Conservation (phyloP, 306 rosid species). For the Cicer bijugum region DNA sequence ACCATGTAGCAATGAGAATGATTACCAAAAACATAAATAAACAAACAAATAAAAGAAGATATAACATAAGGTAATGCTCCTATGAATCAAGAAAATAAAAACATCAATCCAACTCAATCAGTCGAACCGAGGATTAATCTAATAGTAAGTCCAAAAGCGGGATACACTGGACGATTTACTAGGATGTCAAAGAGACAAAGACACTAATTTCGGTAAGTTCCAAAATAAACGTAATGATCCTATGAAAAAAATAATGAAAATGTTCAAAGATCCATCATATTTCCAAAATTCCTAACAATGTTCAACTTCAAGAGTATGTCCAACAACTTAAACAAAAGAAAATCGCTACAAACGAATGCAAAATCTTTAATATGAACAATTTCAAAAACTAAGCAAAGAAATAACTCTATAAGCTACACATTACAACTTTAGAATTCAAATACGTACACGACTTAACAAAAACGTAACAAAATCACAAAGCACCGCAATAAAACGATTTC, state of each 20-base stretch:
- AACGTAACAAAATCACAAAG: neutral
- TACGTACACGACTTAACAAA: conserved; percentile 20
- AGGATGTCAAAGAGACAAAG: too few relatives aligned
- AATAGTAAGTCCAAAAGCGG: too few relatives aligned
- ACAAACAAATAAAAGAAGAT: neutral
- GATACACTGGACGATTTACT: too few relatives aligned
- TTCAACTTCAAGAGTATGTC: neutral
- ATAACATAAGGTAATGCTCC: neutral
- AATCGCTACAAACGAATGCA: conserved; percentile 30
- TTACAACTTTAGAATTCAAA: neutral
- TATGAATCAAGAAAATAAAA: neutral
- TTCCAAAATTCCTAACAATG: conserved; percentile 13
- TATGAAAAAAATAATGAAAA: neutral
- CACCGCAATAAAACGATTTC: conserved; percentile 8
- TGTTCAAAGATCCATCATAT: neutral
- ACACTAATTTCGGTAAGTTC: too few relatives aligned
- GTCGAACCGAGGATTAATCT: too few relatives aligned
- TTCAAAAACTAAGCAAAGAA: conserved; percentile 7
- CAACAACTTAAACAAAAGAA: conserved; percentile 2
- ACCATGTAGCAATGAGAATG: conserved; percentile 2
- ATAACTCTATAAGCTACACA: neutral
- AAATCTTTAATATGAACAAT: neutral
- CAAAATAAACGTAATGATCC: neutral
- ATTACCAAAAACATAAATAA: conserved; percentile 17
- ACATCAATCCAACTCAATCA: neutral